Conservation (phyloP, 805 yeast genomes). For the Cyberlindnera suaveolens region DNA sequence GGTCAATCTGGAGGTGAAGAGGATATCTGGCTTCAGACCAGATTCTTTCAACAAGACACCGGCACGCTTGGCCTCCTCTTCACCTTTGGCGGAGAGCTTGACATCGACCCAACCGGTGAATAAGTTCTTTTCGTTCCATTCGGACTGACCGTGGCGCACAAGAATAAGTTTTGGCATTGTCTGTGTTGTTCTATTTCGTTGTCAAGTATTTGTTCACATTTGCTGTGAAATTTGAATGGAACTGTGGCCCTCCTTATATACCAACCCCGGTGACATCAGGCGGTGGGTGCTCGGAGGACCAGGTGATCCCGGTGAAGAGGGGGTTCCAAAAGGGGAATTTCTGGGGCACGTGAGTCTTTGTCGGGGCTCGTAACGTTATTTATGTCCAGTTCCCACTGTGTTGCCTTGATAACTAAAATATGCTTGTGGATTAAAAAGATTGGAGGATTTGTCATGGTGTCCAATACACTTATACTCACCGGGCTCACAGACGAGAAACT, state of each 20-base stretch:
- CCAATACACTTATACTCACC: constrained; percentile 25
- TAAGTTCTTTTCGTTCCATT: constrained; percentile 96
- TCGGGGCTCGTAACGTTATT: too few relatives aligned
- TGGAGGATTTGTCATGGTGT: constrained; percentile 3
- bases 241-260: constrained; percentile 1
- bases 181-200: neutral
- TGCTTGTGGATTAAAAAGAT: neutral
- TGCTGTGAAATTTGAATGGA: neutral
- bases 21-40: constrained; percentile 76
- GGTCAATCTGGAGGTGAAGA: constrained; percentile 85
- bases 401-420: too few relatives aligned
- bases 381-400: too few relatives aligned
- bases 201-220: too few relatives aligned
- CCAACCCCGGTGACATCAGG: constrained; percentile 3
- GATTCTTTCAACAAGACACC: constrained; percentile 88
- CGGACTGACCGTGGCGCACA: constrained; percentile 99
- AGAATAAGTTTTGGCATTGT: constrained; percentile 67
- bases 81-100: constrained; percentile 74
- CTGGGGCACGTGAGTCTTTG: too few relatives aligned
- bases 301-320: neutral
- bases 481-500: constrained; percentile 14
- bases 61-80: constrained; percentile 86
- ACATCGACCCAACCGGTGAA: constrained; percentile 99
- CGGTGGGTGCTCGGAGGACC: neutral
- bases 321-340: too few relatives aligned